A percentile compares a stretch with the other conserved stretches of the same genome.
phyloP scores from a whole-genome alignment of 352 stramenopile genomes.

The Pythium apleroticum region DNA sequence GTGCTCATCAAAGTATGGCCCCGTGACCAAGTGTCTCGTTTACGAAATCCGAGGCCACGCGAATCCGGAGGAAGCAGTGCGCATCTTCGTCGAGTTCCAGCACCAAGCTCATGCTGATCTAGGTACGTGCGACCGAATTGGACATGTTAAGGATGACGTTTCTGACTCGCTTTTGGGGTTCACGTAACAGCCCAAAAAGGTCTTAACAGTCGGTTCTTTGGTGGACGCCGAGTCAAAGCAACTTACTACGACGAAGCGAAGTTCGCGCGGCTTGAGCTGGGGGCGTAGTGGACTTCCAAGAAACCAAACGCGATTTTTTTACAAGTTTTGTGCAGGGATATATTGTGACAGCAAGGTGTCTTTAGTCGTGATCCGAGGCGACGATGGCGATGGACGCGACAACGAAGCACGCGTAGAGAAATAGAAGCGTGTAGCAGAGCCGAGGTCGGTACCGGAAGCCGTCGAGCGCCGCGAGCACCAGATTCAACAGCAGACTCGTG shows the following conservation, averaged over 20 bases:
- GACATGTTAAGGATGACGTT: background rate
- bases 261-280: slow-evolving; percentile 69
- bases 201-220: slow-evolving; percentile 89
- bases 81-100: slow-evolving; percentile 90
- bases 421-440: slow-evolving; percentile 60
- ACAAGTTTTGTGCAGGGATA: background rate
- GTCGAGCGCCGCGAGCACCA: slow-evolving; percentile 50
- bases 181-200: slow-evolving; percentile 62
- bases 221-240: slow-evolving; percentile 81
- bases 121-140: slow-evolving; percentile 34
- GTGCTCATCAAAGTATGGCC: slow-evolving; percentile 80
- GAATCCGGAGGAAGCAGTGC: slow-evolving; percentile 70
- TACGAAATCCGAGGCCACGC: slow-evolving; percentile 58
- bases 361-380: slow-evolving; percentile 8
- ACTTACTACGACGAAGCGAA: slow-evolving; percentile 80
- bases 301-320: background rate
- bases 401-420: slow-evolving; percentile 65
- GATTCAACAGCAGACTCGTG: slow-evolving; percentile 65
- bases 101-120: slow-evolving; percentile 66
- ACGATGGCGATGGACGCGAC: slow-evolving; percentile 64
- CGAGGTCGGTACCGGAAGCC: slow-evolving; percentile 57
- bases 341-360: slow-evolving; percentile 5
- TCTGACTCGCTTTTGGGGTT: too few relatives aligned
- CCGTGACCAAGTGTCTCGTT: slow-evolving; percentile 75
- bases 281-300: slow-evolving; percentile 19